Base-by-base conservation (phyloP, 192 early-diverging fungal species). In the Backusella mclennaniae region DNA sequence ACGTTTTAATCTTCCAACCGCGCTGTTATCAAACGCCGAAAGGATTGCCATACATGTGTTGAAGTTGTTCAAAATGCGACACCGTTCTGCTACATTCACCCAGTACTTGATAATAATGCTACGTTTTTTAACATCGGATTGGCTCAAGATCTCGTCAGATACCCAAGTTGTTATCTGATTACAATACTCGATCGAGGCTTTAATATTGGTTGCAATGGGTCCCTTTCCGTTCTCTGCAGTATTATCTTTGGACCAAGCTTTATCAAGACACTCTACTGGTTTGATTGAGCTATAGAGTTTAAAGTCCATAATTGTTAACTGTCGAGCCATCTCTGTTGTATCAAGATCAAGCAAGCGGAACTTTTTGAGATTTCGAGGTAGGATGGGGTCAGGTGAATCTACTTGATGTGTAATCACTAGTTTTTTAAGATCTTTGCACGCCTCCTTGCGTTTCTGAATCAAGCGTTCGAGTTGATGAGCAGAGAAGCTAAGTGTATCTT, bases 261-360 rank as follows among this genome's bases (percentile, higher is more conserved):
- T 95, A 74, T 93, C 90, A 69, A 99, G 79, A 76, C 94, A 97
- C 85, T 99, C 98, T 11, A 91, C 88, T 8, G 95, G 93, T 52
- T 91, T 89, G 77, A 99, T 94, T 73, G 89, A 87, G 80, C 88
- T 92, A 77, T 93, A 99, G 35, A 93, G 80, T 35, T 87, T 90
- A n/a, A 88, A 91, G 75, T 97, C 96, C 86, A 96, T 90, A 75
- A 99, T 88, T 6, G 98, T 99, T 76, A 99, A 87, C 84, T 99
- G 98, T 31, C 98, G 91, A 2, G 96, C 96, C 41, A 98, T 85
- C 83, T 99, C 98, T 42, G 93, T 81, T 5, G 98, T 91, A 79
- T 98, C 95, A 56, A 99, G 80, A 73, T 99, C 97, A 83, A 96
- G 77, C 46, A 99, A 86, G 69, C 85, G 88, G 81, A 99, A 84